Evolutionary conservation across 768 basidiomycete species (phyloP), one percentile per base, ranked within the genome.

Genomic region (Ramaria sp.): DNA sequence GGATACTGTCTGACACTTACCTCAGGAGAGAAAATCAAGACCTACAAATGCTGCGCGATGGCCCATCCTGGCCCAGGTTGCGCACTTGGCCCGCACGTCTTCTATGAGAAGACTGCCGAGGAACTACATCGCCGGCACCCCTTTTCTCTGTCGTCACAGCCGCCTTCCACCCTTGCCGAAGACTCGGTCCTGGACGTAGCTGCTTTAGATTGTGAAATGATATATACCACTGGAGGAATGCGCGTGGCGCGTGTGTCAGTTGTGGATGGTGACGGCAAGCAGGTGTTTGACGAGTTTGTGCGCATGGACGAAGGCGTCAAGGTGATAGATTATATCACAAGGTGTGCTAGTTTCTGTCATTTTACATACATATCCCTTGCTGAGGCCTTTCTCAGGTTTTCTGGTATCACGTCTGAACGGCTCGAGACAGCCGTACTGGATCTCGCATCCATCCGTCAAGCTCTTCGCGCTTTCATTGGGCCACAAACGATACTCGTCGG

Each of bases 151-250:
- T 71, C 76, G 20, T 65, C 71, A 7, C 60, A 66, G 3, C 60
- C 62, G 2, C 54, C 56, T 17, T 24, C 43, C 43, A 53, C 39
- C 22, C 38, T 27, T 53, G 66, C 73, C 50, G 65, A 65, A 11
- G 71, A 72, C 52, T 68, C 72, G 1, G 73, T 78, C 1, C 71
- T 91, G 46, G 88, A 93, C 57, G 79, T 97, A 4, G 88, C 84
- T 5, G 91, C 91, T 0, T 73, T 98, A 51, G 96, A 99, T 68
- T 98, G 96, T 66, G 96, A 99, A 70, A 92, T 98, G 89, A 77
- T 97, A 9, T 92, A 94, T 71, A 88, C 91, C 0, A 97, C 94
- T 0, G 89, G 88, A 4, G 96, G 96, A 0, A 82, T 91, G 78
- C 83, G 86, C 20, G 82, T 96, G 3, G 95, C 92, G 2, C 80